phyloP scores from a whole-genome alignment of 2,329 filamentous ascomycete species.

The Dothistroma pini region DNA sequence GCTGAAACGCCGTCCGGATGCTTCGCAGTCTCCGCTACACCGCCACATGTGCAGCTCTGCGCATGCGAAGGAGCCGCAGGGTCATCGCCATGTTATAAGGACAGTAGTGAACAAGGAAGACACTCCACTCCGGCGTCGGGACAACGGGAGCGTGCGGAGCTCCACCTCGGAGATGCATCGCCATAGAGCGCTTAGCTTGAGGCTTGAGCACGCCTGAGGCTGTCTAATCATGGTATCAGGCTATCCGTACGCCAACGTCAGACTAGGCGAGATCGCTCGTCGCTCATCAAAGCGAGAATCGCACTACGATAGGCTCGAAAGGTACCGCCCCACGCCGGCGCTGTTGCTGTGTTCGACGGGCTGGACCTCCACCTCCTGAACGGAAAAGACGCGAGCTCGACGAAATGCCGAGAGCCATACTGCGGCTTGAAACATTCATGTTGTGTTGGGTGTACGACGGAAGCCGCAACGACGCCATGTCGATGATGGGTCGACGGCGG shows the following conservation, averaged over 20 bases:
- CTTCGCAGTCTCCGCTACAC: background rate
- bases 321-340: background rate
- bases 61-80: background rate
- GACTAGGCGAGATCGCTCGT: background rate
- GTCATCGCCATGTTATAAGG: background rate
- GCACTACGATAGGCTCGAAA: background rate
- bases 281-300: background rate
- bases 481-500: too few relatives aligned
- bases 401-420: background rate
- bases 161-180: background rate
- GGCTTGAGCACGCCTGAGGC: background rate
- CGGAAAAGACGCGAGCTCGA: background rate
- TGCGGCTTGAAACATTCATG: background rate
- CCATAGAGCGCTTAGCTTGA: background rate
- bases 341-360: background rate
- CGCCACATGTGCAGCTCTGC: background rate
- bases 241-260: background rate
- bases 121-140: background rate
- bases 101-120: background rate
- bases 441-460: background rate
- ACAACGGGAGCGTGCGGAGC: background rate
- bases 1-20: background rate
- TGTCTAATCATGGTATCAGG: background rate
- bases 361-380: background rate
- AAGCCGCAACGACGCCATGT: background rate